Evolutionary conservation across 2,329 filamentous ascomycete species (phyloP).

Genomic region (Emergomyces orientalis): DNA sequence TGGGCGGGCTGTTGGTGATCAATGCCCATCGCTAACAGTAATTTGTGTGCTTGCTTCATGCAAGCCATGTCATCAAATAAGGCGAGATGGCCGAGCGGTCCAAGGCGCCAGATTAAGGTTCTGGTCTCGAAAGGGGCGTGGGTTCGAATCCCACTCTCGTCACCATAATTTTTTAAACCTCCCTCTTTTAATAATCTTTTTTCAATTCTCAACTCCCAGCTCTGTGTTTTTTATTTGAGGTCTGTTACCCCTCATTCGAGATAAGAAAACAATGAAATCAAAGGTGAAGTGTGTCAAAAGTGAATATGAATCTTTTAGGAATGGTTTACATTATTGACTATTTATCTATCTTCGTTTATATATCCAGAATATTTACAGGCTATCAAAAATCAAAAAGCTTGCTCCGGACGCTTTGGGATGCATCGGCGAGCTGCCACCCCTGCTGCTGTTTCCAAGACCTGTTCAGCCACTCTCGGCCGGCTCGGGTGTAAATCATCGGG

Average conservation of each 20-base stretch:
- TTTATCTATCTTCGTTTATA: not conserved
- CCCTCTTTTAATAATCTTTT: no score
- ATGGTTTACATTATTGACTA: not conserved
- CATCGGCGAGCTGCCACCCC: not conserved
- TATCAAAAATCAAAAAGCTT: not conserved
- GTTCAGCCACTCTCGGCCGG: not conserved
- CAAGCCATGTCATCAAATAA: no score
- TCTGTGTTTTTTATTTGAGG: not conserved
- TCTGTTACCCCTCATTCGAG: no score
- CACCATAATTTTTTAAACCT: not conserved
- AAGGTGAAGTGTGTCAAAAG: not conserved
- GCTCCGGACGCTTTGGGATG: not conserved
- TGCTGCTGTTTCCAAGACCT: not conserved
- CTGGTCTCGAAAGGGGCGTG: not conserved
- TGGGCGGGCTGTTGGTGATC: no score
- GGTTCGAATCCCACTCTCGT: not conserved
- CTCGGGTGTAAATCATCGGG: not conserved
- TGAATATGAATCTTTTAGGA: no score
- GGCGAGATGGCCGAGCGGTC: not conserved
- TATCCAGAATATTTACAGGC: not conserved
- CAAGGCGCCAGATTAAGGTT: not conserved
- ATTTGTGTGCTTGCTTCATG: no score
- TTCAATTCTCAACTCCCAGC: no score
- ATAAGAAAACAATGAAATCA: not conserved
- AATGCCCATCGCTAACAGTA: no score